A percentile compares a stretch with the other conserved stretches of the same genome.
Evolutionary conservation across 805 yeast genomes (phyloP).

Genomic region (Cyberlindnera meyerae): DNA sequence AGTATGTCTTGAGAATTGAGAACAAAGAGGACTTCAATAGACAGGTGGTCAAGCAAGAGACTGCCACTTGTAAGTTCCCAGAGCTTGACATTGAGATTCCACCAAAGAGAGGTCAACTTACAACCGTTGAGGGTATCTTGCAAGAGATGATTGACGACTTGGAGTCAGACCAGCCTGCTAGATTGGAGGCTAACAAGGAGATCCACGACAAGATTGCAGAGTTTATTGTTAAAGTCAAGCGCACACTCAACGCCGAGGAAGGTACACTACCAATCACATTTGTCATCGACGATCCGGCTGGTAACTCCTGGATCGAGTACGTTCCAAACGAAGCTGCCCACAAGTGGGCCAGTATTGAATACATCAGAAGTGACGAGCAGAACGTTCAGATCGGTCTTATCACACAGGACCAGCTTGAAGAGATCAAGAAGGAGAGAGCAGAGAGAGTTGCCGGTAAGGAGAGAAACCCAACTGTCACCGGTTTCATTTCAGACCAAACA

Average conservation of each 20-base stretch:
- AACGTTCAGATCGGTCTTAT: constrained; percentile 78
- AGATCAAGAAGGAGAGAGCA: constrained; percentile 27
- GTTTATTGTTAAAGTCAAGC: constrained; percentile 56
- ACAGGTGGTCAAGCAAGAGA: constrained; percentile 88
- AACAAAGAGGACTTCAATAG: constrained; percentile 70
- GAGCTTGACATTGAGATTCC: constrained; percentile 94
- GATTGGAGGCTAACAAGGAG: constrained; percentile 72
- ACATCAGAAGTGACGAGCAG: constrained; percentile 82
- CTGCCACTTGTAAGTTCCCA: constrained; percentile 71
- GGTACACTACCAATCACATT: constrained; percentile 73
- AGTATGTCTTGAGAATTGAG: constrained; percentile 67
- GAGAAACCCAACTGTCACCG: constrained; percentile 40
- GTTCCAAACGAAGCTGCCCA: constrained; percentile 82
- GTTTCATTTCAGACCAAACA: constrained; percentile 64
- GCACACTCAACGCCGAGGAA: constrained; percentile 60
- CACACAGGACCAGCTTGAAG: constrained; percentile 49
- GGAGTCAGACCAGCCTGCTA: constrained; percentile 70
- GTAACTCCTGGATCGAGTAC: constrained; percentile 94
- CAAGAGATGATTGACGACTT: constrained; percentile 81
- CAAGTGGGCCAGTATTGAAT: constrained; percentile 84
- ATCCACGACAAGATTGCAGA: constrained; percentile 68
- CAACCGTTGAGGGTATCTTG: constrained; percentile 87
- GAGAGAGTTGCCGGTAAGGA: constrained; percentile 22
- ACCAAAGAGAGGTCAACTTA: constrained; percentile 87
- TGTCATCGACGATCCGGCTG: constrained; percentile 87